Evolutionary conservation across 2,329 filamentous ascomycete genomes (phyloP).

Genomic region (Aspergillus alliaceus): DNA sequence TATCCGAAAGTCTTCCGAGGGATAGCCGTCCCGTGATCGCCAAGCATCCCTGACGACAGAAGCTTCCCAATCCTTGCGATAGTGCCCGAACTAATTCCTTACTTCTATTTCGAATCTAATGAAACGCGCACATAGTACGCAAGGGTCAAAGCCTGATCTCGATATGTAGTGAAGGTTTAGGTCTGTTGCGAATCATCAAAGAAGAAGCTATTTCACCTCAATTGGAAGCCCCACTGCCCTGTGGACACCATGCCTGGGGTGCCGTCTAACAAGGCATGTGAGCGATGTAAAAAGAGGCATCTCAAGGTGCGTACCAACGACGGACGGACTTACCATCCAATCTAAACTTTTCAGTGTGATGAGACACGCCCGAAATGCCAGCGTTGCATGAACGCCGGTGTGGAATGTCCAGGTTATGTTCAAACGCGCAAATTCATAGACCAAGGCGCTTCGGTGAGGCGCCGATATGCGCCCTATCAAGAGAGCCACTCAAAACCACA

Average conservation of each 20-base stretch:
- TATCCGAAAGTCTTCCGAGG: neutral
- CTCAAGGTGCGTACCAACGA: conserved; percentile 31
- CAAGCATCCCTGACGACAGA: neutral
- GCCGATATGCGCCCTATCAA: conserved; percentile 40
- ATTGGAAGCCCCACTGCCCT: conserved; percentile 1
- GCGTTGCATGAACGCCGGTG: conserved; percentile 37
- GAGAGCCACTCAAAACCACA: conserved; percentile 16
- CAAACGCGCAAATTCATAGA: conserved; percentile 46
- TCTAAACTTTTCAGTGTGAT: conserved; percentile 34
- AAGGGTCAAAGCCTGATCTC: neutral
- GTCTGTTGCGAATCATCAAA: neutral
- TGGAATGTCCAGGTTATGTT: conserved; percentile 44
- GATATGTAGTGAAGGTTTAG: neutral
- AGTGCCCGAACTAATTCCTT: neutral
- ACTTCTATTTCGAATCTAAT: neutral
- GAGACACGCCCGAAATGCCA: conserved; percentile 40
- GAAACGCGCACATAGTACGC: neutral
- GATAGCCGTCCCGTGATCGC: neutral
- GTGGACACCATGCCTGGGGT: conserved; percentile 36
- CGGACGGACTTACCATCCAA: neutral
- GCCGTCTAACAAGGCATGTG: conserved; percentile 41
- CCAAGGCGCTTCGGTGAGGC: conserved; percentile 41
- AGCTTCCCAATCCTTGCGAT: neutral
- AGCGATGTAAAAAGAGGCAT: conserved; percentile 42
- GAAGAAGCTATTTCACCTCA: neutral